Evolutionary conservation across 2,329 filamentous ascomycete species (phyloP), one percentile per base, ranked within the genome.

Genomic region (Fusarium succisae): DNA sequence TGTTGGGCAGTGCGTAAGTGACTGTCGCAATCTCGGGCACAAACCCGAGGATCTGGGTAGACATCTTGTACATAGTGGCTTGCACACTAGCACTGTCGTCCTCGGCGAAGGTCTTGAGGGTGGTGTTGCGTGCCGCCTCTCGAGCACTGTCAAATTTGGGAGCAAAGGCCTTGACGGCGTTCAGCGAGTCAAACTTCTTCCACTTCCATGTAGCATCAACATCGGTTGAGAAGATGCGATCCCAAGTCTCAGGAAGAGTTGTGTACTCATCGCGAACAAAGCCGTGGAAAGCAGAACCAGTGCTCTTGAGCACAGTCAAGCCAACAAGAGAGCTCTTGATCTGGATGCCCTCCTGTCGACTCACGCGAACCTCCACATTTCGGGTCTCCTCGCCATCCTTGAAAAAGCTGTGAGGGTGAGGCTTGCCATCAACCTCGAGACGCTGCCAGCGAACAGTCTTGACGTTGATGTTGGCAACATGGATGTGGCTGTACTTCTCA

Each of bases 11-110:
- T 14, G 92, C 88, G 82, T 98, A 98, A 78, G 92, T 90, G 47
- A 96, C 94, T 28, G 88, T 87, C 50, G 92, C 89, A 28, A 95
- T 89, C 73, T 91, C 87, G 20, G 94, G 92, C 30, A 91, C 93
- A 28, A 87, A 90, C 14, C 89, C 92, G 60, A 99, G 87, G 76
- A 99, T 98, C 82, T 92, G 87, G 82, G 96, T 93, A 78, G 90
- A 91, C 96, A 99, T 99, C 87, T 98, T 97, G 87, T 98, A 99
- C 96, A 99, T 98, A 70, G 96, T 98, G 78, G 92, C 92, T 86
- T 99, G 96, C 30, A 99, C 96, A 78, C 94, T 97, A 53, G 96
- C 94, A 79, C 94, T 97, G 80, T 95, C 88, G 80, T 99, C 95
- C 80, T 92, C 90, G 47, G 96, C 96, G 80, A 99, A 99, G 1